These are phyloP conservation scores for Aspergillus ustus DNA, from an alignment of 2,329 filamentous ascomycete species.

Conservation along the genomic window DNA sequence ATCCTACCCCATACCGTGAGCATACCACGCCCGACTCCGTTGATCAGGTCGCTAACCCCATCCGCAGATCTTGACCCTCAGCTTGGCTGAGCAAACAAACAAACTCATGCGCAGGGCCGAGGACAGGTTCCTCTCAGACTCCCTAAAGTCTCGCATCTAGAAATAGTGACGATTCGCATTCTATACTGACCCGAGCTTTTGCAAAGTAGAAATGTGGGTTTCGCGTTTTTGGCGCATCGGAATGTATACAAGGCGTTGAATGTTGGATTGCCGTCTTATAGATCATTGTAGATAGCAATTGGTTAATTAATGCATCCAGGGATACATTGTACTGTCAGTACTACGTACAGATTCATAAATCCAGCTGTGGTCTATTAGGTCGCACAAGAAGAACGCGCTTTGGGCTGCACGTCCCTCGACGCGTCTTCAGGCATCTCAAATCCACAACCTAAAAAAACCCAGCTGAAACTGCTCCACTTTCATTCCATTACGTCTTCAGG, in stretches of 20 bases:
- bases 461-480: slow-evolving; percentile 7
- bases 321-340: slow-evolving; percentile 2
- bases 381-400: not conserved
- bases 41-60: slow-evolving; percentile 27
- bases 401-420: not conserved
- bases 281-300: slow-evolving; percentile 23
- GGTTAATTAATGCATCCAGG: slow-evolving; percentile 11
- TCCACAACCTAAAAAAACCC: not conserved
- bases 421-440: not conserved
- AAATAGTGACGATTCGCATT: not conserved
- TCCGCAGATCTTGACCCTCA: slow-evolving; percentile 78
- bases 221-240: slow-evolving; percentile 15
- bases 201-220: slow-evolving; percentile 7
- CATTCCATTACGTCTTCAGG: not conserved
- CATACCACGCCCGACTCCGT: slow-evolving; percentile 5
- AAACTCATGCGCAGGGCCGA: slow-evolving; percentile 86
- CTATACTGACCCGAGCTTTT: not conserved
- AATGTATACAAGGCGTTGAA: slow-evolving; percentile 28
- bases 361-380: not conserved
- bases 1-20: slow-evolving; percentile 88
- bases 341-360: not conserved
- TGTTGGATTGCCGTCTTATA: slow-evolving; percentile 17
- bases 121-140: slow-evolving; percentile 56
- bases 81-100: slow-evolving; percentile 94
- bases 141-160: slow-evolving; percentile 54